Evolutionary conservation across 163 green algal genomes (phyloP).

Genomic region (Volvox carteri): DNA sequence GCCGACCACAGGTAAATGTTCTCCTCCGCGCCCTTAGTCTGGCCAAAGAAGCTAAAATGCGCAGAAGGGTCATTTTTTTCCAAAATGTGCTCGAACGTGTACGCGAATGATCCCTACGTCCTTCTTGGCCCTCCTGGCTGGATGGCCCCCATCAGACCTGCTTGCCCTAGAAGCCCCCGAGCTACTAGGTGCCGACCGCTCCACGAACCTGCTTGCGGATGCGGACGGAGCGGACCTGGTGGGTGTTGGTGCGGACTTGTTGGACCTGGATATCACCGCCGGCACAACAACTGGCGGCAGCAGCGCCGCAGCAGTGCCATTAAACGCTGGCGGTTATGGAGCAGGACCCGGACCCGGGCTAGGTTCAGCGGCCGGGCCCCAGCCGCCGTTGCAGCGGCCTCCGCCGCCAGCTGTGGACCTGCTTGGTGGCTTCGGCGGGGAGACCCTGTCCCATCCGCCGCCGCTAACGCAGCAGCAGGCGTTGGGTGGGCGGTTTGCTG

Average conservation of each 20-base stretch:
- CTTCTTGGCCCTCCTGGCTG: too few species aligned
- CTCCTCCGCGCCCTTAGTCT: too few species aligned
- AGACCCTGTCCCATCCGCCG: not conserved
- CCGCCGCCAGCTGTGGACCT: slow-evolving; percentile 36
- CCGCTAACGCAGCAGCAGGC: slow-evolving; percentile 2
- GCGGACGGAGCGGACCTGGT: slow-evolving; percentile 36
- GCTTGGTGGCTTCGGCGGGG: slow-evolving; percentile 28
- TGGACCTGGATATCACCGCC: slow-evolving; percentile 61
- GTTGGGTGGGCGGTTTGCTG: not conserved
- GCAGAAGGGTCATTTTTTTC: too few species aligned
- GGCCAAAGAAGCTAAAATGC: too few species aligned
- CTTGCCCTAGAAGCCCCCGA: slow-evolving; percentile 33
- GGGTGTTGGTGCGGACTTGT: slow-evolving; percentile 60
- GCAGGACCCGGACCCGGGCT: not conserved
- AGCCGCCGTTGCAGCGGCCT: not conserved
- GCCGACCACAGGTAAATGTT: slow-evolving; percentile 20
- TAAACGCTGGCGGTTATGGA: not conserved
- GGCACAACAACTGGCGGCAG: not conserved
- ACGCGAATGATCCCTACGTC: too few species aligned
- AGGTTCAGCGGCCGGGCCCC: not conserved
- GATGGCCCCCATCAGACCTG: slow-evolving; percentile 4
- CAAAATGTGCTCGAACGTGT: too few species aligned
- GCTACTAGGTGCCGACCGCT: slow-evolving; percentile 42
- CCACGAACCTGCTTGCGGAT: slow-evolving; percentile 63
- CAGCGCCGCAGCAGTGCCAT: too few species aligned